Percentiles rank a stretch among this genome's conserved stretches.
These are phyloP conservation scores for Hondaea fermentalgiana DNA, from an alignment of 108 stramenopile genomes.

Conservation along the genomic window DNA sequence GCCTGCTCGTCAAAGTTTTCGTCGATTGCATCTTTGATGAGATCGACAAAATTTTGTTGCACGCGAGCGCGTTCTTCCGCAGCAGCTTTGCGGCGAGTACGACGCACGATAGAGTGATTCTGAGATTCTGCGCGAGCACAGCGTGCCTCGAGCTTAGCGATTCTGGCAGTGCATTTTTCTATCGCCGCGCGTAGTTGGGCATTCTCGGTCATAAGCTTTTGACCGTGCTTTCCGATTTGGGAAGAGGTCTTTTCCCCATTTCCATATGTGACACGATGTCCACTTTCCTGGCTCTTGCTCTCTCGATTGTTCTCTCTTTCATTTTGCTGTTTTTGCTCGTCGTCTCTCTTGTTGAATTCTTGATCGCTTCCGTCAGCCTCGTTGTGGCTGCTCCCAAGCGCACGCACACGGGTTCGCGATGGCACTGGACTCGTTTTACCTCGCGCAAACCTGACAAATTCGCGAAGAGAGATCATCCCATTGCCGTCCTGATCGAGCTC, in stretches of 20 bases:
- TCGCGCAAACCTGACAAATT: not conserved
- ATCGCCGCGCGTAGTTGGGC: not conserved
- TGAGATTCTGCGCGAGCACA: not conserved
- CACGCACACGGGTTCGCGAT: not conserved
- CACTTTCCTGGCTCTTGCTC: not conserved
- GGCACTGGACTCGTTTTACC: not conserved
- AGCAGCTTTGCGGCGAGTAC: not conserved
- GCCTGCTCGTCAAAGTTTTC: not conserved
- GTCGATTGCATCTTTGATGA: not conserved
- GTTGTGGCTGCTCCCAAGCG: not conserved
- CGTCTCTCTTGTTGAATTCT: too few species aligned
- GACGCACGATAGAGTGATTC: not conserved
- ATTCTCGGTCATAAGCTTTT: not conserved
- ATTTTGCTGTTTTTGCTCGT: too few species aligned
- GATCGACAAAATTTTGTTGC: not conserved
- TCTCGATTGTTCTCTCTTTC: not conserved
- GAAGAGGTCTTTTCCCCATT: too few species aligned
- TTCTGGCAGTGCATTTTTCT: not conserved
- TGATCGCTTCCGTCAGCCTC: too few species aligned
- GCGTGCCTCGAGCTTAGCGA: not conserved
- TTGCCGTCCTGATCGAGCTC: not conserved
- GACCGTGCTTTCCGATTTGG: not conserved
- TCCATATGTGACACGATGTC: too few species aligned
- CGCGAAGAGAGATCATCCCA: not conserved
- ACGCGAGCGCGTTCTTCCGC: not conserved